Conservation (phyloP, 768 basidiomycete genomes). For the Serendipita indica region DNA sequence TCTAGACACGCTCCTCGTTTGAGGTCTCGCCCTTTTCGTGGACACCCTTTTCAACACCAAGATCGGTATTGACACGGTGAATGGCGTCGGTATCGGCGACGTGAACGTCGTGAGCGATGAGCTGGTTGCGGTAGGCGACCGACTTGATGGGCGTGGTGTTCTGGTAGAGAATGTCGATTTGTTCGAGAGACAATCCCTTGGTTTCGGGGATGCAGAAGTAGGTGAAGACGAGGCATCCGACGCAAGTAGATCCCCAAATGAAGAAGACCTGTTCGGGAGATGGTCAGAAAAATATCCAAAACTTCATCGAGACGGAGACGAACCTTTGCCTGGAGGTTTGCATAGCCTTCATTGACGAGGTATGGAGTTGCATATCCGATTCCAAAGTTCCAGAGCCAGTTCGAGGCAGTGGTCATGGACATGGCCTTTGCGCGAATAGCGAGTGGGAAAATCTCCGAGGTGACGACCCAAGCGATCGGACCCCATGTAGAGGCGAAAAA, state of each 20-base stretch:
- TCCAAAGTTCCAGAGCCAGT: slow-evolving; percentile 72
- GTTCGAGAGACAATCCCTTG: slow-evolving; percentile 72
- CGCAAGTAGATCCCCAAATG: slow-evolving; percentile 58
- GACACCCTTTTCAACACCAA: background rate
- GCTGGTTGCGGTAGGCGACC: slow-evolving; percentile 18
- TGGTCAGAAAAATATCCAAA: too few species aligned
- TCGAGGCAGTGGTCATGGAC: slow-evolving; percentile 53
- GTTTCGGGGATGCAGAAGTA: slow-evolving; percentile 66
- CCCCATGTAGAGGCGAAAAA: slow-evolving; percentile 48
- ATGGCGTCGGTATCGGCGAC: background rate
- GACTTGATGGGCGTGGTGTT: slow-evolving; percentile 45
- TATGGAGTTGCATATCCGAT: slow-evolving; percentile 33
- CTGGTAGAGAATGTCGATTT: slow-evolving; percentile 67
- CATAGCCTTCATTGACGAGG: slow-evolving; percentile 15
- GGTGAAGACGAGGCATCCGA: slow-evolving; percentile 56
- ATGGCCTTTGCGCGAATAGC: slow-evolving; percentile 72
- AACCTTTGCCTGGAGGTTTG: slow-evolving; percentile 19
- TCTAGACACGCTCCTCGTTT: background rate
- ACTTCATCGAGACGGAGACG: too few species aligned
- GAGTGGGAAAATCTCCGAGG: slow-evolving; percentile 72
- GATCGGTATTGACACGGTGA: background rate
- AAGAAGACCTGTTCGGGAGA: too few species aligned
- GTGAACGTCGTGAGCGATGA: slow-evolving; percentile 9
- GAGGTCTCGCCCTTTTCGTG: background rate
- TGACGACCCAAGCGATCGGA: slow-evolving; percentile 49